Evolutionary conservation across 2,329 filamentous ascomycete species (phyloP), one percentile per base, ranked within the genome.

Genomic region (Albophoma yamanashiensis): DNA sequence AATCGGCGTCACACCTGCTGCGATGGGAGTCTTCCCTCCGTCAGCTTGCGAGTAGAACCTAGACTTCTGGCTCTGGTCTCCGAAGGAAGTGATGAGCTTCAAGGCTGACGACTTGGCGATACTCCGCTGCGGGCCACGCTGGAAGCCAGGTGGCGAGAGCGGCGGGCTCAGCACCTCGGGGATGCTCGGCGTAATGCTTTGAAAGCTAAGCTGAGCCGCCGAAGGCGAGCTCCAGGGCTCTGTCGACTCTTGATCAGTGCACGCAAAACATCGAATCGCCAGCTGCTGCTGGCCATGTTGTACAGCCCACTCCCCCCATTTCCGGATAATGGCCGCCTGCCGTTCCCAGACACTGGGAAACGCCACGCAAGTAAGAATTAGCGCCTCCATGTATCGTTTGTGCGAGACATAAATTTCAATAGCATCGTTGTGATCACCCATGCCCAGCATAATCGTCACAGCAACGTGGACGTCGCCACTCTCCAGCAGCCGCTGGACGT

Each of bases 331-430:
- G 67, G 89, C 89, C 15, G 89, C 88, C 72, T 96, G 92, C 39
- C 93, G 85, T 68, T 94, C 89, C 94, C 94, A 99, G 62, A 97
- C 92, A 0, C 82, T 78, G 0, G 93, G 92, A 67, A 88, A 91
- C 34, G 89, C 83, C 15, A 97, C 79, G 67, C 91, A 95, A 0
- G 92, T 89, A 64, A 99, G 81, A 17, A 99, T 83, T 39, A 97
- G 81, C 2, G 94, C 93, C 75, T 99, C 94, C 88, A 99, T 89
- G 71, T 88, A 96, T 68, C 88, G 87, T 72, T 88, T 91, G 64
- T 94, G 91, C 14, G 92, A 96, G 39, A 96, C 85, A 68, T 99
- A 99, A 38, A 97, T 89, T 73, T 99, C 94, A 62, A 99, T 92
- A 0, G 94, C 94, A 71, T 99, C 93, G 64, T 95, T 93, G 66